Conservation (phyloP, 2,329 filamentous ascomycete species). For the Pestalotiopsis sp. region DNA sequence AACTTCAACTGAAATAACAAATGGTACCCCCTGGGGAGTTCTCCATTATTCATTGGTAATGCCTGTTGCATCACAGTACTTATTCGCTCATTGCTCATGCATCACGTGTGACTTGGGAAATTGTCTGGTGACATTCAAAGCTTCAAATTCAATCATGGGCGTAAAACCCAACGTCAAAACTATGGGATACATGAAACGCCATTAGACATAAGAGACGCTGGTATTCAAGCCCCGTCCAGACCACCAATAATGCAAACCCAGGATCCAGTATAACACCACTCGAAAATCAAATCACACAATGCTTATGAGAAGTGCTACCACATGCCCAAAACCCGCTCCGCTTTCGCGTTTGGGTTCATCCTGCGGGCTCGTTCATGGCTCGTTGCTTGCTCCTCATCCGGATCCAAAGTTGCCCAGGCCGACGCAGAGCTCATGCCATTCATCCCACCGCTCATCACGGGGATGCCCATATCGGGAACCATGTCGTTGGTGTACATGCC, state of each 20-base stretch:
- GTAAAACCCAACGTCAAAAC: background rate
- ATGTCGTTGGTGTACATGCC: background rate
- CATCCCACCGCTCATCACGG: background rate
- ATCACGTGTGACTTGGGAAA: too few relatives aligned
- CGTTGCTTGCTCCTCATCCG: background rate
- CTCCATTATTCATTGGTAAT: too few relatives aligned
- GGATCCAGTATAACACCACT: background rate
- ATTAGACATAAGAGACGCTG: background rate
- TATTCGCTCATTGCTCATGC: too few relatives aligned
- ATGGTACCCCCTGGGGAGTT: background rate
- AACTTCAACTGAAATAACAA: background rate
- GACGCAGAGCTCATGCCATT: background rate
- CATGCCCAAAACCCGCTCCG: slow-evolving; percentile 8
- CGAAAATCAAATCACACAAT: background rate
- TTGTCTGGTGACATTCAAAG: background rate
- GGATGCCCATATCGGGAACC: background rate
- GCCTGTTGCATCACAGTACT: background rate
- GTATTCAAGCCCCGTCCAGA: background rate
- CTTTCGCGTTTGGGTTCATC: background rate
- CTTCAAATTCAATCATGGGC: background rate
- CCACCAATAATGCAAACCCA: background rate
- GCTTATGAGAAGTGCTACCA: background rate
- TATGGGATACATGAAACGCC: background rate
- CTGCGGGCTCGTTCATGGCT: background rate
- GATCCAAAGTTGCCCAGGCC: background rate